phyloP scores from a whole-genome alignment of 139 green algal species.

The Chlamydomonas asymmetrica region DNA sequence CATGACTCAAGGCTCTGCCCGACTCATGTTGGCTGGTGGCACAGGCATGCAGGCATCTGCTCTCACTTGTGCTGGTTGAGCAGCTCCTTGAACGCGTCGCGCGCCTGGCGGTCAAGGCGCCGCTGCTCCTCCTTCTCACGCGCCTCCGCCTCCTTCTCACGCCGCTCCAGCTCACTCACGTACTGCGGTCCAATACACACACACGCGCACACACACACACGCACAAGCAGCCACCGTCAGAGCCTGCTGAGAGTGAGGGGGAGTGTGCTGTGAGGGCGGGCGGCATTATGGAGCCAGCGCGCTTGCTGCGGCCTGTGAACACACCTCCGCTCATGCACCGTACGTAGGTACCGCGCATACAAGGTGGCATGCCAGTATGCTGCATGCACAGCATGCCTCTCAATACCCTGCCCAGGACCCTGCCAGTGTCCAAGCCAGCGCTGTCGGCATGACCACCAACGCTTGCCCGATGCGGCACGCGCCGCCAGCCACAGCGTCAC shows the following conservation, averaged over 20 bases:
- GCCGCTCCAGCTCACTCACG: conserved; percentile 71
- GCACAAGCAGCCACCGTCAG: neutral
- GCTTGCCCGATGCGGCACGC: too few relatives aligned
- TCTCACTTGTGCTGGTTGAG: conserved; percentile 54
- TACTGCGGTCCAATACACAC: conserved; percentile 30
- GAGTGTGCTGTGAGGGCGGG: too few relatives aligned
- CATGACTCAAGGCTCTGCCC: neutral
- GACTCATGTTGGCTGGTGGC: neutral
- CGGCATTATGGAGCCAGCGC: too few relatives aligned
- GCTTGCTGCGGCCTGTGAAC: too few relatives aligned
- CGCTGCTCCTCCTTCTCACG: conserved; percentile 58
- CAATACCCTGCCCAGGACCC: too few relatives aligned
- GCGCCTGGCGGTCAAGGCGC: conserved; percentile 70
- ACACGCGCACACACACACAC: neutral
- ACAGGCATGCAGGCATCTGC: neutral
- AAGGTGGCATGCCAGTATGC: too few relatives aligned
- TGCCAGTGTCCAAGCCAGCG: too few relatives aligned
- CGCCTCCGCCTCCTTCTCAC: conserved; percentile 68
- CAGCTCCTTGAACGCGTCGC: conserved; percentile 80
- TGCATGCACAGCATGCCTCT: too few relatives aligned
- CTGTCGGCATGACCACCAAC: too few relatives aligned
- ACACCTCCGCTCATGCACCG: too few relatives aligned
- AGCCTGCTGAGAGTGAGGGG: neutral
- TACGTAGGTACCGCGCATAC: too few relatives aligned
- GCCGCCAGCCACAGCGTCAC: too few relatives aligned